Evolutionary conservation across 176 grass and related monocot species (phyloP).

Genomic region (Musa schizocarpa): DNA sequence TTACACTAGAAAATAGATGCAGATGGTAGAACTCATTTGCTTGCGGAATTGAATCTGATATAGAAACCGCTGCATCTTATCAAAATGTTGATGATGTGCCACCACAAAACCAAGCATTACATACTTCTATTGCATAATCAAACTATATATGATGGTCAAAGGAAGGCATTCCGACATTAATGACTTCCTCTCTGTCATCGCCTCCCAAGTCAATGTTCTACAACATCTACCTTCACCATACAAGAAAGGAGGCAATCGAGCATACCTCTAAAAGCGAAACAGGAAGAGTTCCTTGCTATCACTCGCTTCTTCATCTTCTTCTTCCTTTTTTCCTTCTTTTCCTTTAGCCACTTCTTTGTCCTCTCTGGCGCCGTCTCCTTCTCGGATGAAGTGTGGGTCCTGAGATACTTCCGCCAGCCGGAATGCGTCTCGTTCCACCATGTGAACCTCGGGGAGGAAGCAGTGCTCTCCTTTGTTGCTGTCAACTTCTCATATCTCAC

Average conservation of each 20-base stretch:
- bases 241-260: slow-evolving; percentile 9
- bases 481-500: slow-evolving; percentile 1
- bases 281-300: not conserved
- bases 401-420: not conserved
- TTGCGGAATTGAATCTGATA: too few species aligned
- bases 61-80: too few species aligned
- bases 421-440: not conserved
- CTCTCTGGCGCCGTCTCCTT: not conserved
- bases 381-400: not conserved
- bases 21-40: too few species aligned
- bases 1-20: too few species aligned
- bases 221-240: slow-evolving; percentile 13
- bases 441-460: not conserved
- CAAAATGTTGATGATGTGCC: too few species aligned
- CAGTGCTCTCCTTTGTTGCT: not conserved
- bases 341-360: slow-evolving; percentile 8
- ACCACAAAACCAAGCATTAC: too few species aligned
- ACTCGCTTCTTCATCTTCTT: slow-evolving; percentile 1
- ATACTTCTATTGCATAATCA: too few species aligned
- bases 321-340: not conserved
- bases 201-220: not conserved
- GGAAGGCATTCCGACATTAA: too few species aligned
- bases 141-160: too few species aligned
- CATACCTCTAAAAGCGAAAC: slow-evolving; percentile 4
- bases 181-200: too few species aligned